Conservation (phyloP, 2,329 filamentous ascomycete genomes). For the Samsoniella hepiali region DNA sequence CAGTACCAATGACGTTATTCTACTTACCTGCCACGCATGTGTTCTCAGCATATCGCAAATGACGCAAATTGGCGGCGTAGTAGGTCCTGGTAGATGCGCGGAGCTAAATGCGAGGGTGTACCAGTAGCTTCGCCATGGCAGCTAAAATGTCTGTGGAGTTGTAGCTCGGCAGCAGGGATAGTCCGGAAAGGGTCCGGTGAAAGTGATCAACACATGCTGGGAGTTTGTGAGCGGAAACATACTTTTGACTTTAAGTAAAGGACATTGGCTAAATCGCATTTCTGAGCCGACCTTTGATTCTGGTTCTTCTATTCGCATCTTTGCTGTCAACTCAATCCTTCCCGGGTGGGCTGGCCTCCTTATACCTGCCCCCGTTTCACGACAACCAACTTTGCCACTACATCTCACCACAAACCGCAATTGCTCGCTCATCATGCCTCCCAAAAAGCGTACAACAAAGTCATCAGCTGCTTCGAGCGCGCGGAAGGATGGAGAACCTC, state of each 20-base stretch:
- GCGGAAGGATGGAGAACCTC: conserved; percentile 38
- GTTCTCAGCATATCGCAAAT: conserved; percentile 41
- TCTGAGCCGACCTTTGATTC: background rate
- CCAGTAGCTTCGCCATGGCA: conserved; percentile 3
- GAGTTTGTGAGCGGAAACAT: background rate
- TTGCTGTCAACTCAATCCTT: too few species aligned
- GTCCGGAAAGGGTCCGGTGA: conserved; percentile 6
- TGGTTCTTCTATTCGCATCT: background rate
- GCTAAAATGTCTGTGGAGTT: conserved; percentile 9
- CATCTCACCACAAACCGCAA: conserved; percentile 1
- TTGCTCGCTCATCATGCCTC: conserved; percentile 21
- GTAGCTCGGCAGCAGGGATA: conserved; percentile 16
- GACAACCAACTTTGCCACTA: conserved; percentile 2
- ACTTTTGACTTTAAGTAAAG: background rate
- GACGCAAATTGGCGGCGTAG: conserved; percentile 22
- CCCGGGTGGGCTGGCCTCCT: background rate
- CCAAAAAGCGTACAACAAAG: conserved; percentile 34
- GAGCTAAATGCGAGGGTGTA: conserved; percentile 7
- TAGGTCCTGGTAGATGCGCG: background rate
- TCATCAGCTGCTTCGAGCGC: conserved; percentile 23
- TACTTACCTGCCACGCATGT: conserved; percentile 38
- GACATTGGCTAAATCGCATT: background rate
- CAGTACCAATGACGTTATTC: background rate
- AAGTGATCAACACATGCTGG: background rate
- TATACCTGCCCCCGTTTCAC: background rate